Base-by-base conservation (phyloP, 306 rosid genomes). In the Acmispon strigosus region DNA sequence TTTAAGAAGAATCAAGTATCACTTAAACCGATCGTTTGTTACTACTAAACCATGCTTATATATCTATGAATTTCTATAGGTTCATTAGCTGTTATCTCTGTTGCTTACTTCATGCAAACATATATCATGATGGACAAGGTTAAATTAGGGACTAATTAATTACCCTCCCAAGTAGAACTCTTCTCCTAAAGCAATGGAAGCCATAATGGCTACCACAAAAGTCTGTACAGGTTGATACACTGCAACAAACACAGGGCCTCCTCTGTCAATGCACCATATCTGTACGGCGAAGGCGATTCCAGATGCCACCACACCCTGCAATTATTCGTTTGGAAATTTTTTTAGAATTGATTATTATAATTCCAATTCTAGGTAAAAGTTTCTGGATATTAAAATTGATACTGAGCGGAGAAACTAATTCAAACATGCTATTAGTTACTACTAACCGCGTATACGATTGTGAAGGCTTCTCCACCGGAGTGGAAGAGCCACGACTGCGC, bases 151-250 rank as follows among this genome's bases (percentile, higher is more conserved):
- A 27, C 4, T 27, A 27, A 27, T 27, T 27, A 27, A 27, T 27
- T 27, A 27, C 99, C 99, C 99, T 19, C 99, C 99, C 82, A 95
- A 84, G 80, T 89, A 91, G 83, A 95, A 95, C 76, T 95, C 87
- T 75, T 95, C 97, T 56, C 99, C 91, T 45, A 95, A 82, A 78
- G 99, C 99, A 66, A 91, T 7, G 76, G 99, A 80, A 73, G 97
- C 96, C 97, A 95, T 87, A 9, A 95, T 62, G 22, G 99, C 99
- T 20, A 95, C 99, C 44, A 91, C 99, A 42, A 95, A 92, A 68
- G 99, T 95, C 80, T 95, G 99, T 85, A 95, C 99, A 62, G 99
- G 99, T 53, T 95, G 99, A 87, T 91, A 95, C 10, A 95, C 97
- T 0, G 99, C 99, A 13, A 95, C 99, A 39, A 95, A 95, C 22